phyloP scores from a whole-genome alignment of 768 basidiomycete species.

The Tephrocybe sp. region DNA sequence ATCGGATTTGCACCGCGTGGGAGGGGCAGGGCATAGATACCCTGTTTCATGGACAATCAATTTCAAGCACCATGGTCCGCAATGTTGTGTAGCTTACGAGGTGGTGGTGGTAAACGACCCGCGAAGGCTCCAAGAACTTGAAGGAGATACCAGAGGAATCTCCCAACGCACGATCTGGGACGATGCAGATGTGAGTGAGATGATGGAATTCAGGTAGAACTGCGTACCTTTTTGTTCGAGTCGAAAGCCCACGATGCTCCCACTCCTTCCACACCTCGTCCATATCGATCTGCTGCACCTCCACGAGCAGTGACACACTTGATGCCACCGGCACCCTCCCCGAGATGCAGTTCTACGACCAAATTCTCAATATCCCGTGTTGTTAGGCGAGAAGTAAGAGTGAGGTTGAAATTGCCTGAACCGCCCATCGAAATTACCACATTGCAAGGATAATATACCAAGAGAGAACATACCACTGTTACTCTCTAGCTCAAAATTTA shows the following conservation, averaged over 20 bases:
- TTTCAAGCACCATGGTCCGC: not conserved
- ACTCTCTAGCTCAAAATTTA: conserved; percentile 42
- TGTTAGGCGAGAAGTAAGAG: conserved; percentile 59
- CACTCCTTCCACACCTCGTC: conserved; percentile 20
- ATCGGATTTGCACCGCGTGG: conserved; percentile 69
- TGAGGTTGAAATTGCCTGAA: conserved; percentile 60
- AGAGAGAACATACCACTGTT: conserved; percentile 33
- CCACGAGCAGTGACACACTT: conserved; percentile 68
- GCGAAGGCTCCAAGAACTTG: conserved; percentile 67
- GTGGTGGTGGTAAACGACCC: conserved; percentile 59
- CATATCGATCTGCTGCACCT: conserved; percentile 28
- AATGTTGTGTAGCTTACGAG: not conserved
- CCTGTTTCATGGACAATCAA: conserved; percentile 18
- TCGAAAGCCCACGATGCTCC: conserved; percentile 82
- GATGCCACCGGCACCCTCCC: conserved; percentile 67
- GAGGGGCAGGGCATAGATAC: conserved; percentile 57
- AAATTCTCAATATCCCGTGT: conserved; percentile 70
- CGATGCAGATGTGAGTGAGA: not conserved
- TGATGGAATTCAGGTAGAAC: not conserved
- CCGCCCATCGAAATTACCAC: conserved; percentile 3
- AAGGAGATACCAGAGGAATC: conserved; percentile 63
- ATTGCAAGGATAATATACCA: not conserved
- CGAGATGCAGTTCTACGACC: conserved; percentile 70
- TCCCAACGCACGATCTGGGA: conserved; percentile 77
- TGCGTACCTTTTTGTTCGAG: conserved; percentile 53